phyloP scores from a whole-genome alignment of 176 grass and related monocot species.

The Tillandsia fasciculata region DNA sequence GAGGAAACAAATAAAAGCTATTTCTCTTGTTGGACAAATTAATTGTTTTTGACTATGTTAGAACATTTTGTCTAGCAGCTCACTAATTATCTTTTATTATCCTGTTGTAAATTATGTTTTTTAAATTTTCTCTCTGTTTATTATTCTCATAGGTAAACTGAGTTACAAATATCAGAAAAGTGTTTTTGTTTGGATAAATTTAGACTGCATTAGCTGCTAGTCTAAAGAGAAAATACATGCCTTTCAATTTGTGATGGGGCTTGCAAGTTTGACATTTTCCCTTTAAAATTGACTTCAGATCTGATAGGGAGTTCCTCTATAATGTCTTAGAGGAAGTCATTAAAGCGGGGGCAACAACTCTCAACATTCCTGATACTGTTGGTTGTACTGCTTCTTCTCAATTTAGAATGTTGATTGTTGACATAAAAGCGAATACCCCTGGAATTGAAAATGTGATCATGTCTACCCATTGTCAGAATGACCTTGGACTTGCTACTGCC shows the following conservation, averaged over 20 bases:
- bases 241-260: not conserved
- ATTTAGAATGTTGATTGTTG: constrained; percentile 74
- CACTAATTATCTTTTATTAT: too few species aligned
- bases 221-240: not conserved
- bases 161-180: not conserved
- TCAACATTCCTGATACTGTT: constrained; percentile 94
- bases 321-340: constrained; percentile 87
- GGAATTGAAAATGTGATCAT: constrained; percentile 88
- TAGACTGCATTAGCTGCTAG: not conserved
- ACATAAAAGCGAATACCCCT: constrained; percentile 82
- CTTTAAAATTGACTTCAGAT: constrained; percentile 48
- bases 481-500: constrained; percentile 91
- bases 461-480: constrained; percentile 97
- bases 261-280: constrained; percentile 8
- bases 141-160: not conserved
- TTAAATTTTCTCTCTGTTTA: too few species aligned
- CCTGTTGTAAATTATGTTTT: too few species aligned
- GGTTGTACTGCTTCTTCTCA: constrained; percentile 82
- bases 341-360: constrained; percentile 89
- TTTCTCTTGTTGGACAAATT: too few species aligned
- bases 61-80: too few species aligned
- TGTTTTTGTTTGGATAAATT: not conserved
- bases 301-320: constrained; percentile 79
- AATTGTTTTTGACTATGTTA: too few species aligned
- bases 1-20: too few species aligned